Evolutionary conservation across 306 rosid genomes (phyloP).

Genomic region (Glycine soja): DNA sequence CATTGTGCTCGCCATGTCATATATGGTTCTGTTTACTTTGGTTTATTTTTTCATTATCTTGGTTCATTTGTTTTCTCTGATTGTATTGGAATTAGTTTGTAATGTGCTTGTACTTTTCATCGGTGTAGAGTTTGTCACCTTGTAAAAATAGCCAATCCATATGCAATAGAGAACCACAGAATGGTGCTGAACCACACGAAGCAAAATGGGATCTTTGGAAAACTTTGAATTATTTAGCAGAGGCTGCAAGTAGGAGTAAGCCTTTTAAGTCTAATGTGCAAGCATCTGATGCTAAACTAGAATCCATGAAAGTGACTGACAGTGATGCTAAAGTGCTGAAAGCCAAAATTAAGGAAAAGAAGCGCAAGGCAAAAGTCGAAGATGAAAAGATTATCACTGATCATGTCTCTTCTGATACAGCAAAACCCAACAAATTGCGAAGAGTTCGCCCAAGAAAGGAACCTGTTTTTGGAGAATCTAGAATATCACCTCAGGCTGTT

Average conservation of each 20-base stretch:
- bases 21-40: slow-evolving; percentile 4
- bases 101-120: slow-evolving; percentile 24
- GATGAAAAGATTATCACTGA: slow-evolving; percentile 53
- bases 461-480: slow-evolving; percentile 55
- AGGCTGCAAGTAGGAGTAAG: slow-evolving; percentile 78
- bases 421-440: slow-evolving; percentile 58
- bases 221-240: slow-evolving; percentile 74
- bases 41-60: neutral
- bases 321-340: slow-evolving; percentile 53
- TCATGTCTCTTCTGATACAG: slow-evolving; percentile 48
- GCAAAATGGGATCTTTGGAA: slow-evolving; percentile 73
- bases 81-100: slow-evolving; percentile 27
- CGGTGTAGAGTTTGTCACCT: slow-evolving; percentile 62
- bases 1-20: neutral
- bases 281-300: slow-evolving; percentile 57
- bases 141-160: slow-evolving; percentile 55
- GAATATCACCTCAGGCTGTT: slow-evolving; percentile 61
- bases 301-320: slow-evolving; percentile 44
- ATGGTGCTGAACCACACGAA: slow-evolving; percentile 59
- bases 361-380: slow-evolving; percentile 59
- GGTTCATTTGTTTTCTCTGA: slow-evolving; percentile 35
- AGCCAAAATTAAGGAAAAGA: slow-evolving; percentile 62
- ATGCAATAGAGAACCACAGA: slow-evolving; percentile 56
- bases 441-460: slow-evolving; percentile 69
- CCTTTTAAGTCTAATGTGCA: slow-evolving; percentile 68